Percentiles rank a stretch among this genome's conserved stretches.
Evolutionary conservation across 2,329 filamentous ascomycete genomes (phyloP).

Genomic region (Phyllachora maydis): DNA sequence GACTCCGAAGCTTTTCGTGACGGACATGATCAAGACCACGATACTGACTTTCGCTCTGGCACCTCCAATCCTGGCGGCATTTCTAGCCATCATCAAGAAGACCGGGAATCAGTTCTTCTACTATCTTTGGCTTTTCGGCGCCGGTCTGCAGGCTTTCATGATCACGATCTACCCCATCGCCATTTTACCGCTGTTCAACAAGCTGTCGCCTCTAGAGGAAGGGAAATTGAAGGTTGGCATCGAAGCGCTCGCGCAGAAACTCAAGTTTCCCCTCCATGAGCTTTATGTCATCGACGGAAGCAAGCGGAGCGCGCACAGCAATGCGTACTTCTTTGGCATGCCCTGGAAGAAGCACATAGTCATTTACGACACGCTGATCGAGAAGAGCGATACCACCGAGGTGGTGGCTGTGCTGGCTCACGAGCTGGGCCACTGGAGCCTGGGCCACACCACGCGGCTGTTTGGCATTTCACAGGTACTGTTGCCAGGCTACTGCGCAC

Average conservation of each 20-base stretch:
- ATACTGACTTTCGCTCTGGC: constrained; percentile 61
- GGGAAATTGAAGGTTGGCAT: constrained; percentile 77
- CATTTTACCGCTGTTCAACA: constrained; percentile 95
- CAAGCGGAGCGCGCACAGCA: constrained; percentile 74
- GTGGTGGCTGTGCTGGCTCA: constrained; percentile 90
- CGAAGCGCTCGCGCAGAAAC: constrained; percentile 59
- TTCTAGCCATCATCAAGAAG: constrained; percentile 84
- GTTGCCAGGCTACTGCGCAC: too few species aligned
- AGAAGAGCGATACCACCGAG: constrained; percentile 82
- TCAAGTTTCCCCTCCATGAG: constrained; percentile 83
- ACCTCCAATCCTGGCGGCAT: constrained; percentile 74
- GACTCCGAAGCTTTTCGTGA: constrained; percentile 71
- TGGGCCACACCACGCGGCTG: constrained; percentile 83
- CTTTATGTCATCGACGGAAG: constrained; percentile 89
- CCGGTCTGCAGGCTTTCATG: constrained; percentile 77
- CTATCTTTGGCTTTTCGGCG: constrained; percentile 88
- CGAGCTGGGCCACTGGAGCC: constrained; percentile 91
- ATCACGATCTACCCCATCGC: constrained; percentile 92
- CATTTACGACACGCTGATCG: constrained; percentile 92
- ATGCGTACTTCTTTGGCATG: constrained; percentile 89
- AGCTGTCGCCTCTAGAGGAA: constrained; percentile 76
- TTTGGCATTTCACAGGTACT: constrained; percentile 68
- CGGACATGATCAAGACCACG: constrained; percentile 82
- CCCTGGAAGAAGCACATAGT: constrained; percentile 99
- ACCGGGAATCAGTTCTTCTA: constrained; percentile 94